Evolutionary conservation across 352 stramenopile genomes (phyloP).

Genomic region (Globisporangium sylvaticum): DNA sequence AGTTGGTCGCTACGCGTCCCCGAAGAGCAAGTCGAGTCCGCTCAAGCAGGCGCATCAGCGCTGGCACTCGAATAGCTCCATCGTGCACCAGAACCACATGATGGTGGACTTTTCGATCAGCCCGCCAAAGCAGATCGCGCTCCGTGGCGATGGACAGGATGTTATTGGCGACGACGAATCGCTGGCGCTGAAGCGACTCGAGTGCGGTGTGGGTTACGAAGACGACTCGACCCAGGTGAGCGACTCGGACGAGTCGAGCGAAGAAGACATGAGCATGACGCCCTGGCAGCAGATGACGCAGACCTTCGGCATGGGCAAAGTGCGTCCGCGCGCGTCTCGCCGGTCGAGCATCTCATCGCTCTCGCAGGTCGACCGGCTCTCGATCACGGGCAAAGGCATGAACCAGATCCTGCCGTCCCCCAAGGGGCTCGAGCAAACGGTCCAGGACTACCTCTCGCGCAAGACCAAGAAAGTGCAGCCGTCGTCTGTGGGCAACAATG

Average conservation of each 20-base stretch:
- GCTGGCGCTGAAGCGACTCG: conserved; percentile 62
- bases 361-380: conserved; percentile 59
- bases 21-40: conserved; percentile 3
- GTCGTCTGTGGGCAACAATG: conserved; percentile 18
- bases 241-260: conserved; percentile 71
- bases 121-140: conserved; percentile 29
- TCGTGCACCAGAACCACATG: conserved; percentile 17
- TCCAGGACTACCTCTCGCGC: conserved; percentile 56
- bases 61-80: conserved; percentile 18
- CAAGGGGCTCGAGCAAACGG: conserved; percentile 56
- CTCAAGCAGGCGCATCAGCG: conserved; percentile 3
- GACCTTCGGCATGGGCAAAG: conserved; percentile 73
- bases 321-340: conserved; percentile 28
- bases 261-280: conserved; percentile 76
- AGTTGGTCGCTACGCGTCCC: background rate
- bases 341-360: conserved; percentile 62
- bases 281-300: conserved; percentile 85
- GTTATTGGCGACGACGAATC: conserved; percentile 36
- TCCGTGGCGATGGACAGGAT: conserved; percentile 20
- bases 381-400: conserved; percentile 46
- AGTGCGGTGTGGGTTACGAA: conserved; percentile 68
- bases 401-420: conserved; percentile 44
- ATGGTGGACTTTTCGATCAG: conserved; percentile 52
- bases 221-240: conserved; percentile 83
- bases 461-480: conserved; percentile 72